phyloP scores from a whole-genome alignment of 225 moss, liverwort and hornwort genomes.

The Asterella californica region DNA sequence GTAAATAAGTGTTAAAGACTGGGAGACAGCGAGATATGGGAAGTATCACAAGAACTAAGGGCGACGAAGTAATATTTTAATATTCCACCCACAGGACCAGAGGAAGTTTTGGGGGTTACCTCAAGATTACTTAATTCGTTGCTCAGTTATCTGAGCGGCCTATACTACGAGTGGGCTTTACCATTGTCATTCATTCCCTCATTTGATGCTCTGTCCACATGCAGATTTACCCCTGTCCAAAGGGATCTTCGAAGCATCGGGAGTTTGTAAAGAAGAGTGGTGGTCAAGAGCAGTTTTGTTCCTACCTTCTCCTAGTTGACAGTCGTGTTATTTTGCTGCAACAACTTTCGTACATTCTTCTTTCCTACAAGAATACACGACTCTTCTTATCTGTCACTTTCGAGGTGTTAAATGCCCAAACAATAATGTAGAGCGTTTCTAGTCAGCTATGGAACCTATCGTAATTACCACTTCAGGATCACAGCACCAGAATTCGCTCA shows the following conservation, averaged over 20 bases:
- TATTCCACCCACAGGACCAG: too few relatives aligned
- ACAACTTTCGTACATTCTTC: neutral
- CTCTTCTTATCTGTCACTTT: neutral
- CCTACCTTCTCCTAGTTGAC: neutral
- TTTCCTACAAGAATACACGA: neutral
- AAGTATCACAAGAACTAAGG: too few relatives aligned
- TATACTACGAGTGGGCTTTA: neutral
- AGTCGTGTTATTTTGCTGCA: neutral
- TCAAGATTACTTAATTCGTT: too few relatives aligned
- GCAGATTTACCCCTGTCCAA: conserved; percentile 93
- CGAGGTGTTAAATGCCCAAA: too few relatives aligned
- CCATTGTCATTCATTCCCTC: neutral
- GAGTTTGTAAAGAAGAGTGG: conserved; percentile 71
- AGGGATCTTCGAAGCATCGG: conserved; percentile 78
- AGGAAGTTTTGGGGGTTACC: too few relatives aligned
- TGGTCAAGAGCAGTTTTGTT: conserved; percentile 84
- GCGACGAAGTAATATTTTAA: too few relatives aligned
- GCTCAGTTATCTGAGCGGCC: neutral
- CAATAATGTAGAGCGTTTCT: too few relatives aligned
- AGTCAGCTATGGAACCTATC: too few relatives aligned
- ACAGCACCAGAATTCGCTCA: too few relatives aligned
- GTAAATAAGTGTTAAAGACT: too few relatives aligned
- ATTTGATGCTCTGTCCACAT: neutral
- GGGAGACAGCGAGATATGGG: too few relatives aligned
- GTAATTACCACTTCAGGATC: too few relatives aligned